Base-by-base conservation (phyloP, 495 filamentous ascomycete genomes). In the Lophiotrema nucula region DNA sequence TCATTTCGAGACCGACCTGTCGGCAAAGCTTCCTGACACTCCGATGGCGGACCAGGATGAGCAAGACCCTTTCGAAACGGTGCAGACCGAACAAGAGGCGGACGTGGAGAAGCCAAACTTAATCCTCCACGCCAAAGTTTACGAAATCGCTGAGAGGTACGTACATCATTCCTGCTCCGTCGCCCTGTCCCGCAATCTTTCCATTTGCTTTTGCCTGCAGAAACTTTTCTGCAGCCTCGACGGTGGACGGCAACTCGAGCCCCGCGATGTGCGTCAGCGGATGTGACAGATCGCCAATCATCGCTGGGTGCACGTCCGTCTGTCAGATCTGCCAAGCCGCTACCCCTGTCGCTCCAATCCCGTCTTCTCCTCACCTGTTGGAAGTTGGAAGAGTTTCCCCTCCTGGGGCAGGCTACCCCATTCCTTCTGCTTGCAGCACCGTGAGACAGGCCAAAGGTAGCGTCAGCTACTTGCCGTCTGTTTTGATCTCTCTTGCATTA, bases 71-170 rank as follows among this genome's bases (percentile, higher is more conserved):
- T 56, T 59, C 42, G 64, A 63, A 24, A 35, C 4, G 8, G 28
- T 43, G 2, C n/a, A 42, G 26, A 18, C 31, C 44, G 56, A 66
- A 21, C 52, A 50, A 4, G 49, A 53, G 43, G 18, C 49, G 11
- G 47, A 56, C 16, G 45, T 43, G 4, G 56, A 56, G 33, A 45
- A 58, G 35, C 46, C 73, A 19, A 54, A 72, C 50, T 56, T 72
- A 8, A 16, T 73, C 33, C 49, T 67, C 10, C 73, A 76, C 60
- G 64, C 71, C 11, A 59, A 68, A 18, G 68, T 76, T 28, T 76
- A 76, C 59, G 70, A 72, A 2, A 66, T 74, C 23, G 73, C 72
- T 1, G 73, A 76, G 45, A 76, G 74, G 66, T 70, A 53, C 58
- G 62, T 68, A 11, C 19, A 38, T 12, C 43, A 44, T 47, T 52